These are phyloP conservation scores for Nannochloris sp. DNA, from an alignment of 139 green algal species.

Conservation along the genomic window DNA sequence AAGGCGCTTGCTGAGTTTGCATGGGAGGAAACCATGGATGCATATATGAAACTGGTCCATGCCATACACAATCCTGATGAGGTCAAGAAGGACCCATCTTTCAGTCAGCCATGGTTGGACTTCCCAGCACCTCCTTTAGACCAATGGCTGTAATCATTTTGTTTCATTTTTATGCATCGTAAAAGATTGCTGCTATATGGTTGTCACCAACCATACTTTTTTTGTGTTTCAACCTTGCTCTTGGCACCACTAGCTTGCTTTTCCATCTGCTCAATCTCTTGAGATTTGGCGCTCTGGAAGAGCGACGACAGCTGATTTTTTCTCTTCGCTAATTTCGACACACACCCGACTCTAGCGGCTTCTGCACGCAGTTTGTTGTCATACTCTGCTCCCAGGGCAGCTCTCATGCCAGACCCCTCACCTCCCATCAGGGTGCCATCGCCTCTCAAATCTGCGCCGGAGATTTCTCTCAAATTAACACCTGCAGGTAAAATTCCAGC, in stretches of 20 bases:
- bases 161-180: constrained; percentile 2
- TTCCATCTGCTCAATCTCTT: constrained; percentile 66
- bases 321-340: constrained; percentile 38
- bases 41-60: constrained; percentile 49
- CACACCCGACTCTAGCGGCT: constrained; percentile 30
- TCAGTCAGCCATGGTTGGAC: constrained; percentile 19
- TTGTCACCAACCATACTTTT: constrained; percentile 60
- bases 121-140: constrained; percentile 11
- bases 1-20: constrained; percentile 35
- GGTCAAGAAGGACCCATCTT: constrained; percentile 15
- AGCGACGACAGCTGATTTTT: constrained; percentile 74
- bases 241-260: constrained; percentile 32
- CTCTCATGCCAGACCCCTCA: constrained; percentile 28
- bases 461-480: constrained; percentile 46
- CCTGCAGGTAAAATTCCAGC: background rate
- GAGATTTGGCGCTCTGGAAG: constrained; percentile 33
- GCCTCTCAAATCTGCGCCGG: constrained; percentile 36
- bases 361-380: constrained; percentile 41
- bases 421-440: constrained; percentile 35
- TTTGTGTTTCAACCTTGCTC: constrained; percentile 60
- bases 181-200: background rate
- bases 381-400: constrained; percentile 58
- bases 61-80: constrained; percentile 47
- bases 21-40: constrained; percentile 16
- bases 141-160: constrained; percentile 7